Evolutionary conservation across 371 early-diverging fungal species (phyloP), one percentile per base, ranked within the genome.

Genomic region (Smittium culicis): DNA sequence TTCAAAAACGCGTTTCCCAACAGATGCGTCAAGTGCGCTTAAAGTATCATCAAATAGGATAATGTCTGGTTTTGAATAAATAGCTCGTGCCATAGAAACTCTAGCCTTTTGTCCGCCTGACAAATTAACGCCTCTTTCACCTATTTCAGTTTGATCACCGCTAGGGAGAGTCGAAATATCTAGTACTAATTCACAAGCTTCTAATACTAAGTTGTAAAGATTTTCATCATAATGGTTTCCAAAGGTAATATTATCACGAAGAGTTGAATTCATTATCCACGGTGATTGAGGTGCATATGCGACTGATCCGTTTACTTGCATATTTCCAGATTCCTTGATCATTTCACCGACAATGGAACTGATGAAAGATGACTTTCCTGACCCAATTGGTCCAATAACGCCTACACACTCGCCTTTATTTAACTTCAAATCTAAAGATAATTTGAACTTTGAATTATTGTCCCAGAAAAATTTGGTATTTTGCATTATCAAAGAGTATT

Each of bases 331-430:
- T 1, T 74, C 74, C 70, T 74, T 89, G 67, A 88, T 84, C 83
- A 93, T 90, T 71, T 97, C 96, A 54, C 97, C 98, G 20, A 96
- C 79, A 20, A 97, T 73, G 1, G 94, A 88, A 16, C 87, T 79
- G 27, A 96, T 77, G 34, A 95, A 74, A 1, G 94, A 91, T 25
- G 91, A 88, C 72, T 96, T 96, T 35, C 96, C 96, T 2, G 88
- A 68, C 5, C 95, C 97, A 1, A 95, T 92, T 59, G 85, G 84
- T 2, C 96, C 98, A 1, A 89, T 88, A n/a, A 97, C 75, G n/a
- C 88, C 82, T 5, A 88, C 72, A 25, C 96, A 74, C 14, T 79
- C 77, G 30, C 64, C 64, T 27, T n/a, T 8, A n/a, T n/a, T n/a
- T n/a, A n/a, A n/a, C n/a, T n/a, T n/a, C n/a, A n/a, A n/a, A n/a